A percentile compares a stretch with the other conserved stretches of the same genome.
These are phyloP conservation scores for Rhizomucor miehei DNA, from an alignment of 371 early-diverging fungal genomes.

Conservation along the genomic window DNA sequence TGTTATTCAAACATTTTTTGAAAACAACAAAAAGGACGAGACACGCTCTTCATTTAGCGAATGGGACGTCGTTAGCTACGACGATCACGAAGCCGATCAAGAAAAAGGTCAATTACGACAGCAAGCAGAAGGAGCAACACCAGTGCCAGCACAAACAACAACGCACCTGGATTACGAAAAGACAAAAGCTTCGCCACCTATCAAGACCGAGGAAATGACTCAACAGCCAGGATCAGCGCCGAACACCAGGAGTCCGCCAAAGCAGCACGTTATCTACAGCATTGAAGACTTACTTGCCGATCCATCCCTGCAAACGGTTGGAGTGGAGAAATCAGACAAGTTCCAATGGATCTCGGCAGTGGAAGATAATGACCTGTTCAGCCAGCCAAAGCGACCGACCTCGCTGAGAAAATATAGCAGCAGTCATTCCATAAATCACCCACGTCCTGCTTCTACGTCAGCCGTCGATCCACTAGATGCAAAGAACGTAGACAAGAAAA, in stretches of 20 bases:
- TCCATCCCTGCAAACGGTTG: constrained; percentile 21
- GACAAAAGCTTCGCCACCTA: neutral
- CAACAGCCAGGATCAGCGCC: neutral
- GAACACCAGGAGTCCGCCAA: neutral
- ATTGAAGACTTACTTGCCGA: constrained; percentile 46
- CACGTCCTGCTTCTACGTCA: neutral
- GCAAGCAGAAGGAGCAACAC: too few relatives aligned
- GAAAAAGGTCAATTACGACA: neutral
- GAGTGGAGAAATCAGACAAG: constrained; percentile 17
- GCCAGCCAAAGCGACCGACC: too few relatives aligned
- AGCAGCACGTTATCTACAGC: constrained; percentile 27
- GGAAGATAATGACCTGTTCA: neutral
- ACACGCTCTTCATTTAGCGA: neutral
- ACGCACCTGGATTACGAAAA: neutral
- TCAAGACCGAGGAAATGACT: neutral
- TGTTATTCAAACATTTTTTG: constrained; percentile 26
- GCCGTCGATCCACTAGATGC: constrained; percentile 22
- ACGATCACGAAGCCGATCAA: neutral
- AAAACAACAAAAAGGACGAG: constrained; percentile 1
- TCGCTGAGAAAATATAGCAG: neutral
- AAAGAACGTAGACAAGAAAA: constrained; percentile 11
- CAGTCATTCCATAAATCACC: neutral
- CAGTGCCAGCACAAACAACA: neutral
- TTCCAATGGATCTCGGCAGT: constrained; percentile 27
- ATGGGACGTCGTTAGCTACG: constrained; percentile 8